A percentile compares a stretch with the other conserved stretches of the same genome.
phyloP scores from a whole-genome alignment of 805 yeast species.

The Candida insectalens region DNA sequence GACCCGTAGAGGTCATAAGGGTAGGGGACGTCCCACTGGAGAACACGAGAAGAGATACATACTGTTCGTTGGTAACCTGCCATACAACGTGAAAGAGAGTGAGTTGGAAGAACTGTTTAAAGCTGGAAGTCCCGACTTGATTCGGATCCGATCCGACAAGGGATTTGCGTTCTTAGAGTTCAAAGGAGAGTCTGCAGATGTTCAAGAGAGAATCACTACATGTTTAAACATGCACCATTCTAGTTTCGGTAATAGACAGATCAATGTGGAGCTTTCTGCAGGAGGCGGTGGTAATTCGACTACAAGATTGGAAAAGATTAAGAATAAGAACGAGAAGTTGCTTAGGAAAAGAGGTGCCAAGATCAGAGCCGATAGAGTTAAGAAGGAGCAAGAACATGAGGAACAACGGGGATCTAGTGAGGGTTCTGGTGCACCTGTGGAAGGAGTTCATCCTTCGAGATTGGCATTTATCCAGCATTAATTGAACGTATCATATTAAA shows the following conservation, averaged over 20 bases:
- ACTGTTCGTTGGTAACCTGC: constrained; percentile 84
- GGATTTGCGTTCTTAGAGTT: constrained; percentile 93
- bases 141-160: constrained; percentile 74
- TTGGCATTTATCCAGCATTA: no score
- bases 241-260: constrained; percentile 56
- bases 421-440: constrained; percentile 2
- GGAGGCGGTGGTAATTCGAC: constrained; percentile 96
- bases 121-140: constrained; percentile 58
- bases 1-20: constrained; percentile 71
- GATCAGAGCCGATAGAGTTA: constrained; percentile 34
- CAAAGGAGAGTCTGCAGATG: constrained; percentile 44
- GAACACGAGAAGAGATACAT: constrained; percentile 51
- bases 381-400: constrained; percentile 22
- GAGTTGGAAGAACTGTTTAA: constrained; percentile 67
- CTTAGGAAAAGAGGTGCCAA: constrained; percentile 59
- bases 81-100: constrained; percentile 55
- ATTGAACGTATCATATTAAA: no score
- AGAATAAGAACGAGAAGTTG: constrained; percentile 68
- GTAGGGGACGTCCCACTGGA: constrained; percentile 36
- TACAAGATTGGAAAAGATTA: constrained; percentile 57
- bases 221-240: constrained; percentile 84
- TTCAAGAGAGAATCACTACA: constrained; percentile 70
- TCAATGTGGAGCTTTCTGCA: constrained; percentile 92
- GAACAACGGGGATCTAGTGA: not conserved
- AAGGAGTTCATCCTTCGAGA: constrained; percentile 58